Conservation (phyloP, 441 rosid species). For the Syzygium malaccense region DNA sequence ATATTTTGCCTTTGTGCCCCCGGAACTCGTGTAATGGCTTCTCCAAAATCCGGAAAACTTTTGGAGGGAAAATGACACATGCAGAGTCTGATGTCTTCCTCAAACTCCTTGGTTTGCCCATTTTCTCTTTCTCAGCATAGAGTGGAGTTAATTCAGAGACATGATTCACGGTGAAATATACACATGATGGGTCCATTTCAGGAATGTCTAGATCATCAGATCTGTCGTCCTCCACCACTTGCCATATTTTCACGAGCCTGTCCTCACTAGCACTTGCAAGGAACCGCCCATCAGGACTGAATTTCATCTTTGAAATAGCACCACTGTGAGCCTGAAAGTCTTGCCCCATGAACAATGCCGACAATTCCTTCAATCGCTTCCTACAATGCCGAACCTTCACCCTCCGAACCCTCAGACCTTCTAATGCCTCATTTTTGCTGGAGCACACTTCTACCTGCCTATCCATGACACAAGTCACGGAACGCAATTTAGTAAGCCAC, state of each 20-base stretch:
- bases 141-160: slow-evolving; percentile 42
- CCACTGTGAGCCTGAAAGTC: slow-evolving; percentile 79
- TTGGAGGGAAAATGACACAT: slow-evolving; percentile 79
- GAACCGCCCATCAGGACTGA: slow-evolving; percentile 73
- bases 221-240: slow-evolving; percentile 61
- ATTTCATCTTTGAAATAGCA: slow-evolving; percentile 77
- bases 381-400: slow-evolving; percentile 48
- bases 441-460: slow-evolving; percentile 25
- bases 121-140: slow-evolving; percentile 34
- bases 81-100: slow-evolving; percentile 54
- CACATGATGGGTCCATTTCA: slow-evolving; percentile 51
- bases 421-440: slow-evolving; percentile 6
- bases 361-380: slow-evolving; percentile 67
- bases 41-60: slow-evolving; percentile 61
- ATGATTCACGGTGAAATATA: slow-evolving; percentile 63
- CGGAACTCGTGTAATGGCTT: slow-evolving; percentile 70
- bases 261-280: slow-evolving; percentile 90
- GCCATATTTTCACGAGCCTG: slow-evolving; percentile 72
- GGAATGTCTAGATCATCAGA: slow-evolving; percentile 38
- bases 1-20: slow-evolving; percentile 66
- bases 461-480: slow-evolving; percentile 42
- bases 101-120: slow-evolving; percentile 34
- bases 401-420: slow-evolving; percentile 35
- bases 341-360: slow-evolving; percentile 64
- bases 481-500: slow-evolving; percentile 56